A percentile compares a stretch with the other conserved stretches of the same genome.
Conservation (phyloP, 768 basidiomycete genomes). For the Lactifluus piperatus region DNA sequence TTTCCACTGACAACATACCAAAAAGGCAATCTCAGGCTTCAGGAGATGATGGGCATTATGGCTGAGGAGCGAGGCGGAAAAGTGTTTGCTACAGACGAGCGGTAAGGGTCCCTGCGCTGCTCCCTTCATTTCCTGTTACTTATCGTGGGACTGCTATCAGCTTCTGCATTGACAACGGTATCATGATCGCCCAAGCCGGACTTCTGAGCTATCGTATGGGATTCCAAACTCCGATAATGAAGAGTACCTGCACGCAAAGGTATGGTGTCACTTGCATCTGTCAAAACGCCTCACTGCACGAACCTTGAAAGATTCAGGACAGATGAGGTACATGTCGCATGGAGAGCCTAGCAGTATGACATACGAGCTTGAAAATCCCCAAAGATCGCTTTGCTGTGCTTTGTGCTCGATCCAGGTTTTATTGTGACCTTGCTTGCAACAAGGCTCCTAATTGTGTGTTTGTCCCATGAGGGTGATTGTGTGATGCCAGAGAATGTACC, state of each 20-base stretch:
- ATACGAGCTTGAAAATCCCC: not conserved
- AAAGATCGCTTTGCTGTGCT: not conserved
- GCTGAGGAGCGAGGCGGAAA: conserved; percentile 78
- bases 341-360: conserved; percentile 49
- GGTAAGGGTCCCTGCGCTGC: conserved; percentile 38
- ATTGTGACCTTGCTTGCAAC: too few species aligned
- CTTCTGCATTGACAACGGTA: conserved; percentile 98
- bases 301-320: conserved; percentile 67
- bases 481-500: too few species aligned
- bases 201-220: conserved; percentile 91
- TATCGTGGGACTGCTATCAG: conserved; percentile 24
- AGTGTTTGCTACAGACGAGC: conserved; percentile 93
- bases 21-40: conserved; percentile 75
- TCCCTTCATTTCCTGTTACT: not conserved
- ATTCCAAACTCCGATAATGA: conserved; percentile 57
- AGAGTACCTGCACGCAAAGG: conserved; percentile 93
- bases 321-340: conserved; percentile 86
- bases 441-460: too few species aligned
- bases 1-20: not conserved
- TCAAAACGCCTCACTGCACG: not conserved
- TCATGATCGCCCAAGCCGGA: conserved; percentile 99
- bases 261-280: conserved; percentile 25
- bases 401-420: not conserved
- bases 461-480: too few species aligned
- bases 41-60: conserved; percentile 99